A percentile compares a stretch with the other conserved stretches of the same genome.
Evolutionary conservation across 768 basidiomycete species (phyloP).

Genomic region (Sistotremastrum suecicum): DNA sequence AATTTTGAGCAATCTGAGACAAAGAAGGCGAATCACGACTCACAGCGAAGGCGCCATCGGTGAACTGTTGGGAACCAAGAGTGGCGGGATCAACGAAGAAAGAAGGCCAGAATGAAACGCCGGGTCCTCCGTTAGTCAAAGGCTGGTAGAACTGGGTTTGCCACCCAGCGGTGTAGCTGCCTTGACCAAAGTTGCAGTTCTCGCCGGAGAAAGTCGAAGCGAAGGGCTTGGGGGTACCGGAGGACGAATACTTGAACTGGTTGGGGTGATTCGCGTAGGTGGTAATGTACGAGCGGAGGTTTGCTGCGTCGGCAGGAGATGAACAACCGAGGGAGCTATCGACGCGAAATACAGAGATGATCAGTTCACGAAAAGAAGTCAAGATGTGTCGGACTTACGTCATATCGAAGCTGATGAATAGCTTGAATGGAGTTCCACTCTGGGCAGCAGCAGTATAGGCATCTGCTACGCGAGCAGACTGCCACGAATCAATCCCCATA

Average conservation of each 20-base stretch:
- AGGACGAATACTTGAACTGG: slow-evolving; percentile 33
- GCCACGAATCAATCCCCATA: slow-evolving; percentile 50
- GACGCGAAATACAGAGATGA: slow-evolving; percentile 15
- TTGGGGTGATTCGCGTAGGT: slow-evolving; percentile 42
- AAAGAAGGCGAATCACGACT: slow-evolving; percentile 9
- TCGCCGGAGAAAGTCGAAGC: slow-evolving; percentile 66
- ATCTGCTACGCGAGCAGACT: slow-evolving; percentile 42
- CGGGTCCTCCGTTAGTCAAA: slow-evolving; percentile 26
- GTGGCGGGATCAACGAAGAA: slow-evolving; percentile 46
- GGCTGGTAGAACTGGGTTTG: slow-evolving; percentile 32
- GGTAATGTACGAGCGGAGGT: slow-evolving; percentile 38
- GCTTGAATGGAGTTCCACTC: slow-evolving; percentile 14
- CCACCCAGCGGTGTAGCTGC: slow-evolving; percentile 41
- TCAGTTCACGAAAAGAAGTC: slow-evolving; percentile 18
- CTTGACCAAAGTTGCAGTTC: slow-evolving; percentile 49
- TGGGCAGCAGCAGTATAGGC: slow-evolving; percentile 30
- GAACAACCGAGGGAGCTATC: slow-evolving; percentile 36
- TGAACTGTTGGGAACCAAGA: slow-evolving; percentile 14
- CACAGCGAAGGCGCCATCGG: slow-evolving; percentile 51
- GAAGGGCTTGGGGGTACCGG: slow-evolving; percentile 22
- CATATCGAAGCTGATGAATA: slow-evolving; percentile 27
- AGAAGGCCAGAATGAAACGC: slow-evolving; percentile 51
- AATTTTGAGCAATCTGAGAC: slow-evolving; percentile 1
- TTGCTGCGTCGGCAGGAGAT: slow-evolving; percentile 30
- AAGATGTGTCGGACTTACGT: slow-evolving; percentile 8